These are phyloP conservation scores for Colletotrichum sublineola DNA, from an alignment of 2,329 filamentous ascomycete species.

Conservation along the genomic window DNA sequence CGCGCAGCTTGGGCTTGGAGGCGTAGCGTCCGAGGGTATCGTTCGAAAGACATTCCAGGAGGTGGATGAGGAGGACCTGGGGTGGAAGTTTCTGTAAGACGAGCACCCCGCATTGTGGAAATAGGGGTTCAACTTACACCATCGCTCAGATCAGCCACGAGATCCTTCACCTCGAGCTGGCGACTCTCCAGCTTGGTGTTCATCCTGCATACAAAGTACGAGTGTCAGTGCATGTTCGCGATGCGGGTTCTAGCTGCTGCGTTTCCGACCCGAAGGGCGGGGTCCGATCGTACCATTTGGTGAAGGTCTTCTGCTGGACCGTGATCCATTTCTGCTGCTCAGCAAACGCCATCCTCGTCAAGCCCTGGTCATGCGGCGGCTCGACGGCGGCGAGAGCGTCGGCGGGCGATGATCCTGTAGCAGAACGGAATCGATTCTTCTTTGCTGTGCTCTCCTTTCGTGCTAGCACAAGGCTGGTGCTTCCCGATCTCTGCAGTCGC, in stretches of 20 bases:
- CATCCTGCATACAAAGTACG: conserved; percentile 70
- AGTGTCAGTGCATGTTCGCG: conserved; percentile 39
- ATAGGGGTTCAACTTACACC: conserved; percentile 74
- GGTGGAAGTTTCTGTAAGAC: conserved; percentile 42
- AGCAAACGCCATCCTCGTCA: conserved; percentile 72
- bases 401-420: conserved; percentile 52
- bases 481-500: conserved; percentile 60
- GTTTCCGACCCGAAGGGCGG: conserved; percentile 9
- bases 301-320: conserved; percentile 99
- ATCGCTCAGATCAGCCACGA: conserved; percentile 91
- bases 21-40: conserved; percentile 98
- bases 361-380: conserved; percentile 63
- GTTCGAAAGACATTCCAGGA: conserved; percentile 94
- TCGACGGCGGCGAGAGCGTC: conserved; percentile 61
- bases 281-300: conserved; percentile 77
- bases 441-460: conserved; percentile 47
- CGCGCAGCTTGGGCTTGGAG: conserved; percentile 93
- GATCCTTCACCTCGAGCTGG: conserved; percentile 84
- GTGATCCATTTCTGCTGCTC: conserved; percentile 78
- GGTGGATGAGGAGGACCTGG: conserved; percentile 93
- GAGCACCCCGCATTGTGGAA: conserved; percentile 29
- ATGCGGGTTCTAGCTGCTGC: background rate
- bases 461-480: conserved; percentile 52
- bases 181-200: conserved; percentile 92
- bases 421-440: conserved; percentile 52